Conservation (phyloP, 2,329 filamentous ascomycete genomes). For the Periconia digitata region DNA sequence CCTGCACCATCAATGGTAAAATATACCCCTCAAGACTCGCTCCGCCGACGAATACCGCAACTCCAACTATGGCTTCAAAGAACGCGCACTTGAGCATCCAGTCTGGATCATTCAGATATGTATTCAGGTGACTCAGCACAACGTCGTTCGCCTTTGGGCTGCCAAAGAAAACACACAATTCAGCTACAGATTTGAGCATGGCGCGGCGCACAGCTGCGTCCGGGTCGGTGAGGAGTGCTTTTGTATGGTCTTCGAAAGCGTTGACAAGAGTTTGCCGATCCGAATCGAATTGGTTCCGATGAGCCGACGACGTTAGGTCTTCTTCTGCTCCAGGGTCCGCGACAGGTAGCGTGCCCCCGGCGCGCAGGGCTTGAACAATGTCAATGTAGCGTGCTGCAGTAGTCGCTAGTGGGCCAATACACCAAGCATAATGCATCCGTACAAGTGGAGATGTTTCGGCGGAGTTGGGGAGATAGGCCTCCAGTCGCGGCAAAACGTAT, state of each 20-base stretch:
- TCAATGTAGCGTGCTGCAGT: slow-evolving; percentile 85
- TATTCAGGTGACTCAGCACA: slow-evolving; percentile 93
- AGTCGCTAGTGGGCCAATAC: slow-evolving; percentile 82
- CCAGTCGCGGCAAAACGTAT: slow-evolving; percentile 63
- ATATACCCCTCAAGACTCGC: slow-evolving; percentile 93
- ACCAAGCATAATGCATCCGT: slow-evolving; percentile 89
- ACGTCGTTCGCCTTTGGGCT: slow-evolving; percentile 92
- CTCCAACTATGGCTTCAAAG: slow-evolving; percentile 91
- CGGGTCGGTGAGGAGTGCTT: slow-evolving; percentile 81
- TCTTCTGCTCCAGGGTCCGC: slow-evolving; percentile 80
- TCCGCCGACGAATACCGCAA: slow-evolving; percentile 86
- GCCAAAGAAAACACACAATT: slow-evolving; percentile 92
- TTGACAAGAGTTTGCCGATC: slow-evolving; percentile 81
- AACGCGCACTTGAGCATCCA: slow-evolving; percentile 97
- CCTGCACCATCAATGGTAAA: slow-evolving; percentile 91
- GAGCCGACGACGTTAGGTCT: slow-evolving; percentile 67
- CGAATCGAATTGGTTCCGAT: slow-evolving; percentile 83
- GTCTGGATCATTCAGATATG: slow-evolving; percentile 92
- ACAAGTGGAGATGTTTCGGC: slow-evolving; percentile 65
- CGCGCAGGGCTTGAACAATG: slow-evolving; percentile 83
- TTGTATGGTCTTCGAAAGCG: slow-evolving; percentile 85
- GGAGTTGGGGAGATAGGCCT: slow-evolving; percentile 57
- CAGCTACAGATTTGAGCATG: slow-evolving; percentile 87
- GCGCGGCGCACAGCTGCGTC: slow-evolving; percentile 86
- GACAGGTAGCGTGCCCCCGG: slow-evolving; percentile 77